Conservation (phyloP, 306 rosid species). For the Morella rubra region DNA sequence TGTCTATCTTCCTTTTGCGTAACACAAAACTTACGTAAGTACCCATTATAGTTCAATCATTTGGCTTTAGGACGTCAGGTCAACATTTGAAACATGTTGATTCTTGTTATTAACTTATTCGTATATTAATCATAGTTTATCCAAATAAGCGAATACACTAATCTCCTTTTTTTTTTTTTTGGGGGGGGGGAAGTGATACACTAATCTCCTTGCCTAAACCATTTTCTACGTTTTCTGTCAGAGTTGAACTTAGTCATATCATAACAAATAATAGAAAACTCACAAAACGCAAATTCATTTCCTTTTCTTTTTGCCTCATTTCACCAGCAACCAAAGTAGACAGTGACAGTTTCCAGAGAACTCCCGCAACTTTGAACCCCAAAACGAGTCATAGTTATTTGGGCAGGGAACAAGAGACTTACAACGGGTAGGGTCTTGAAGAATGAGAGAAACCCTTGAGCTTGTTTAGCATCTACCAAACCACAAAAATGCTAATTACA, state of each 20-base stretch:
- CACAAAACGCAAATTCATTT: background rate
- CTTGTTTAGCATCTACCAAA: conserved; percentile 81
- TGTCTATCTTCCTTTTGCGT: background rate
- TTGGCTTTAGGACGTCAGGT: background rate
- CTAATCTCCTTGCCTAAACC: too few relatives aligned
- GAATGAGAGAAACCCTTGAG: conserved; percentile 94
- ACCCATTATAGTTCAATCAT: background rate
- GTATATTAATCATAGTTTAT: background rate
- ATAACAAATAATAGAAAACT: background rate
- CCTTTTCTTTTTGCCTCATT: conserved; percentile 1
- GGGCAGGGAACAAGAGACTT: conserved; percentile 34
- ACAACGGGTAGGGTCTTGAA: conserved; percentile 80
- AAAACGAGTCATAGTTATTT: background rate
- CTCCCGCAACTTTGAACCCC: conserved; percentile 7
- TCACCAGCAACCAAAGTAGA: conserved; percentile 11
- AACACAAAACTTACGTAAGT: background rate
- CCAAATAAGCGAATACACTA: background rate
- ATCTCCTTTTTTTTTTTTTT: background rate
- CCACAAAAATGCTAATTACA: background rate
- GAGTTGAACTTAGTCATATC: background rate
- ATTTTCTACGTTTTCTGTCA: background rate
- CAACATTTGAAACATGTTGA: background rate
- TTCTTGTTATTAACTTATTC: background rate
- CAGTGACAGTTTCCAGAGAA: background rate
- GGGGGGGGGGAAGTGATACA: too few relatives aligned